phyloP scores from a whole-genome alignment of 139 green algal genomes.

The Chlorella sp. region DNA sequence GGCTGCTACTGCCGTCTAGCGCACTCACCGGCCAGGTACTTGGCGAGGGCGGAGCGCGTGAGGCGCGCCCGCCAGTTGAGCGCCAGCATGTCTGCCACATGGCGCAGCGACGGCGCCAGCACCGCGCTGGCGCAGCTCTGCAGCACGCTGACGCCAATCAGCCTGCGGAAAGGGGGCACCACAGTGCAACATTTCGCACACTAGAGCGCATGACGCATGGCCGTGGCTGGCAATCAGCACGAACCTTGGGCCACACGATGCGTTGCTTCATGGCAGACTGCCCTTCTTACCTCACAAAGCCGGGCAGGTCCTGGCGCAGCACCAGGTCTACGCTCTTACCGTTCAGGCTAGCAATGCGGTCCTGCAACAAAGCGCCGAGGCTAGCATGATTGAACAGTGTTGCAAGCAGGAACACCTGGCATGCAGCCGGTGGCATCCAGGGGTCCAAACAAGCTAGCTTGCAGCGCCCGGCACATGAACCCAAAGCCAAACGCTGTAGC shows the following conservation, averaged over 20 bases:
- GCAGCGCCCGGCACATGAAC: too few relatives aligned
- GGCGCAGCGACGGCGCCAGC: slow-evolving; percentile 70
- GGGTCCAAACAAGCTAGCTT: too few relatives aligned
- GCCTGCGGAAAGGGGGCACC: slow-evolving; percentile 12
- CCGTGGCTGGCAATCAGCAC: too few relatives aligned
- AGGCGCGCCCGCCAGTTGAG: slow-evolving; percentile 70
- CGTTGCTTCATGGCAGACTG: too few relatives aligned
- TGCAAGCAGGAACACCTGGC: not conserved
- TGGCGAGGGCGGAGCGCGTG: slow-evolving; percentile 46
- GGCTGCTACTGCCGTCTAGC: too few relatives aligned
- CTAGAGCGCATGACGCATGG: too few relatives aligned
- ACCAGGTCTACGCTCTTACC: slow-evolving; percentile 74
- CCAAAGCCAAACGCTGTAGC: too few relatives aligned
- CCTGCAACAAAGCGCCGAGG: slow-evolving; percentile 22
- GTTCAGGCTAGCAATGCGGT: slow-evolving; percentile 78
- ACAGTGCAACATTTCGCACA: too few relatives aligned
- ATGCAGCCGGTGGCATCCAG: too few relatives aligned
- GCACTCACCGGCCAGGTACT: slow-evolving; percentile 58
- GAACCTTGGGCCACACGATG: too few relatives aligned
- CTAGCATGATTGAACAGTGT: too few relatives aligned
- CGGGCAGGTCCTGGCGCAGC: slow-evolving; percentile 53
- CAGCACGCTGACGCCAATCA: slow-evolving; percentile 56
- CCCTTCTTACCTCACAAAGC: slow-evolving; percentile 38
- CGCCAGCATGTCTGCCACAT: slow-evolving; percentile 69
- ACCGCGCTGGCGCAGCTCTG: slow-evolving; percentile 68